Evolutionary conservation across 1,284 basidiomycete species (phyloP).

Genomic region (Rhodotorula sp.): DNA sequence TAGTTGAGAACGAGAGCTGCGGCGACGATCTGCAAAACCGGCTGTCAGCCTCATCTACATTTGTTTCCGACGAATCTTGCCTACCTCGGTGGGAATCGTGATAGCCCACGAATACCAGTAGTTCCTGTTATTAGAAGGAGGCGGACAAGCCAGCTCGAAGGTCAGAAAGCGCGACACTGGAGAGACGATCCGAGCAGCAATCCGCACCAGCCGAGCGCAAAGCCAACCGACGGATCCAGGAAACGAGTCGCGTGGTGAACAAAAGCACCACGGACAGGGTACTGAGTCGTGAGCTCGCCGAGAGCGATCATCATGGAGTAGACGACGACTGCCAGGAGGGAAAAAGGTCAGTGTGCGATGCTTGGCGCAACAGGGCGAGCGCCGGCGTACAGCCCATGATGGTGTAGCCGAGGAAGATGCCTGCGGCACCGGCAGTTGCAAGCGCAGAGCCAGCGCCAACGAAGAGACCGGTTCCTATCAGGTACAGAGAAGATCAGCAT

Average conservation of each 20-base stretch:
- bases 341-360: slow-evolving; percentile 37
- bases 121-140: slow-evolving; percentile 3
- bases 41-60: background rate
- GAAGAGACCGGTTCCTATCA: slow-evolving; percentile 28
- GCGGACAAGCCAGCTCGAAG: background rate
- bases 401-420: slow-evolving; percentile 45
- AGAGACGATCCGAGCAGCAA: background rate
- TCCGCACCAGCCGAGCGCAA: slow-evolving; percentile 46
- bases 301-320: slow-evolving; percentile 46
- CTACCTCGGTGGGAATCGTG: slow-evolving; percentile 15
- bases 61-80: no score
- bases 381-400: slow-evolving; percentile 30
- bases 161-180: background rate
- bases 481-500: background rate
- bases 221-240: slow-evolving; percentile 48
- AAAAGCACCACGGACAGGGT: slow-evolving; percentile 51
- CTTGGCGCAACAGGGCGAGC: slow-evolving; percentile 35
- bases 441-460: slow-evolving; percentile 46
- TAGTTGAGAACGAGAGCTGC: slow-evolving; percentile 34
- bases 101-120: slow-evolving; percentile 30
- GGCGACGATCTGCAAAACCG: slow-evolving; percentile 4
- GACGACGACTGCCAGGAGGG: slow-evolving; percentile 49
- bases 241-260: slow-evolving; percentile 66
- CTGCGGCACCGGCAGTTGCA: slow-evolving; percentile 47
- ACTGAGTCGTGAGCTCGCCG: slow-evolving; percentile 52